Base-by-base conservation (phyloP, 176 grass and related monocot genomes). In the Cenchrus purpureus region DNA sequence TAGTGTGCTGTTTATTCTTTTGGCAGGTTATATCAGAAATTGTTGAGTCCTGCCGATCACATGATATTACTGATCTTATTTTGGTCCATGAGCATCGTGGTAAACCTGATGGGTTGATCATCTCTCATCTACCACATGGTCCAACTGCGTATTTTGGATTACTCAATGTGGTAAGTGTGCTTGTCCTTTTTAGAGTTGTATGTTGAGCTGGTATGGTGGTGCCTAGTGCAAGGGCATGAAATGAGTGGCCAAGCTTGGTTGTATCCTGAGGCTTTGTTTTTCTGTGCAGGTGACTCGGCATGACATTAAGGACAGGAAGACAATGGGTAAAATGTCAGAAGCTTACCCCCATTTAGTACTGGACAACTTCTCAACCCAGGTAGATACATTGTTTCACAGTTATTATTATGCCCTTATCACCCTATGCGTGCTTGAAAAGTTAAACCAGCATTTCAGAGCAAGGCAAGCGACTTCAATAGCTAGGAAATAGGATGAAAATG, bases 41-140 rank as follows among this genome's bases (percentile, higher is more conserved):
- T 45, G 86, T 99, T 1, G 88, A 99, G 59, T 91, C 91, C 66
- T 95, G 93, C 42, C 84, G 90, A 12, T 87, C 88, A 4, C 93
- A 96, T 84, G 90, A 96, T n/a, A 92, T 94, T 67, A 99, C 93
- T 22, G 97, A 99, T 89, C 88, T 99, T 84, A 77, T 99, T 71
- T 59, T 99, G 86, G 91, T 94, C 40, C 93, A 96, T 87, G 95
- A 95, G 71, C 91, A 98, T 90, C 95, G 93, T 14, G 97, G 97
- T 37, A 65, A 94, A 68, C 97, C 97, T 20, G 97, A 99, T 92
- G 91, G 93, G 70, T 91, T 99, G 77, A 92, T 96, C 80, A 84
- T 99, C 53, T 96, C 88, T 65, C 97, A 99, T 94, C 76, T 94
- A 29, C 97, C 93, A 17, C 79, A 89, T 77, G 97, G 93, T 71